Percentiles rank a stretch among this genome's conserved stretches.
Evolutionary conservation across 768 basidiomycete species (phyloP).

Genomic region (Lentinus brumalis): DNA sequence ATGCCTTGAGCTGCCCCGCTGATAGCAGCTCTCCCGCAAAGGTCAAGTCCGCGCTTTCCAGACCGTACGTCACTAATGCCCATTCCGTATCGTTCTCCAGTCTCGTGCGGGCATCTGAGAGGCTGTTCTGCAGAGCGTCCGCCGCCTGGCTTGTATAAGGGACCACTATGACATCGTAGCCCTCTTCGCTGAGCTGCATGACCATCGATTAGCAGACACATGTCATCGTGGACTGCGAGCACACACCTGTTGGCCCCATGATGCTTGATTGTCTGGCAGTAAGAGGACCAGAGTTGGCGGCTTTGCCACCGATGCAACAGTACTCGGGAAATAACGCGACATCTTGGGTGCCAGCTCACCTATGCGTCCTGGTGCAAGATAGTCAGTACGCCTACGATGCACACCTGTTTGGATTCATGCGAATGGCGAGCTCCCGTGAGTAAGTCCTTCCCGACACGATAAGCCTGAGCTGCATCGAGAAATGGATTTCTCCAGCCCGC

Average conservation of each 20-base stretch:
- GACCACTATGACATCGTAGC: constrained; percentile 39
- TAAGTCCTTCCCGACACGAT: neutral
- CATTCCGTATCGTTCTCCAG: constrained; percentile 5
- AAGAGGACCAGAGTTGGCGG: constrained; percentile 35
- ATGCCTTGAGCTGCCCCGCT: constrained; percentile 28
- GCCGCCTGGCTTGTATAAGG: constrained; percentile 25
- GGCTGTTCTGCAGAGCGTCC: constrained; percentile 19
- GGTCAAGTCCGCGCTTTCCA: neutral
- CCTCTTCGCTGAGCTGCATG: constrained; percentile 41
- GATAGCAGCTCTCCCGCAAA: constrained; percentile 1
- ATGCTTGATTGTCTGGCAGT: constrained; percentile 32
- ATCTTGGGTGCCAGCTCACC: constrained; percentile 7
- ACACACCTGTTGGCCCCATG: constrained; percentile 41
- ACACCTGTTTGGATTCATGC: too few relatives aligned
- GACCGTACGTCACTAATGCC: constrained; percentile 23
- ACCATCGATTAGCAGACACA: neutral
- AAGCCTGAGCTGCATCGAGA: too few relatives aligned
- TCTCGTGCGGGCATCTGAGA: constrained; percentile 17
- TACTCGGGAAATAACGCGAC: constrained; percentile 25
- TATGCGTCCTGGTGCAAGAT: too few relatives aligned
- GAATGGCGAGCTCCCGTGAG: too few relatives aligned
- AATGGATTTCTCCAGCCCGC: too few relatives aligned
- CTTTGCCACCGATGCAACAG: constrained; percentile 32
- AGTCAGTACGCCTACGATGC: too few relatives aligned
- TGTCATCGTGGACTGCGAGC: neutral